Evolutionary conservation across 2,329 filamentous ascomycete species (phyloP).

Genomic region (Phoma sp.): DNA sequence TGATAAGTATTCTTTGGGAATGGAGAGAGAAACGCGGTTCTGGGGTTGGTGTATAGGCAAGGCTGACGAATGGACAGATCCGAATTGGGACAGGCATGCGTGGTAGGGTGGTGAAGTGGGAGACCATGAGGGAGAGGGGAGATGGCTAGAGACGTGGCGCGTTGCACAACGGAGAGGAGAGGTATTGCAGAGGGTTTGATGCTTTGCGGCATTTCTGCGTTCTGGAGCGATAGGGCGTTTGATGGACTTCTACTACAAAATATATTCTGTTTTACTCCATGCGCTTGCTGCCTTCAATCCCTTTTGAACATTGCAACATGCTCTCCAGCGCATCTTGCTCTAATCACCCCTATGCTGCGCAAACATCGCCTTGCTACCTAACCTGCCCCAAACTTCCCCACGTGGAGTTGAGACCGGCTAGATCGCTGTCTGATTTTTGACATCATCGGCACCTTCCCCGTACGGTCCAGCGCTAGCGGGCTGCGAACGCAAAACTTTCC

Average conservation of each 20-base stretch:
- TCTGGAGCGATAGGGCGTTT: constrained; percentile 33
- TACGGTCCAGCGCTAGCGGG: constrained; percentile 25
- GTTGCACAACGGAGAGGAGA: too few relatives aligned
- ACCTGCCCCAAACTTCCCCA: neutral
- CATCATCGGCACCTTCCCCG: constrained; percentile 25
- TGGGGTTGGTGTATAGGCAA: neutral
- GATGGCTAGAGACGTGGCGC: too few relatives aligned
- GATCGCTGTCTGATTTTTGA: constrained; percentile 15
- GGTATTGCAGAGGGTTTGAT: neutral
- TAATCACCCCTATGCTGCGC: too few relatives aligned
- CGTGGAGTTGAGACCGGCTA: neutral
- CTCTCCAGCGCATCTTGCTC: too few relatives aligned
- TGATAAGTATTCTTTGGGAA: neutral
- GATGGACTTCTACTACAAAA: constrained; percentile 6
- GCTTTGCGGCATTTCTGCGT: constrained; percentile 27
- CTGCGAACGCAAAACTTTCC: constrained; percentile 29
- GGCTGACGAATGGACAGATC: constrained; percentile 59
- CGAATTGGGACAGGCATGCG: constrained; percentile 77
- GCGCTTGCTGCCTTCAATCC: too few relatives aligned
- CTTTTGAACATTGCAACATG: too few relatives aligned
- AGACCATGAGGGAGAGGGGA: neutral
- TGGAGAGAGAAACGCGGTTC: too few relatives aligned
- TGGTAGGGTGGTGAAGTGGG: constrained; percentile 29
- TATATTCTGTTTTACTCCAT: neutral
- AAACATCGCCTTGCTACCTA: neutral